Conservation (phyloP, 176 grass and related monocot genomes). For the Oryza nivara region DNA sequence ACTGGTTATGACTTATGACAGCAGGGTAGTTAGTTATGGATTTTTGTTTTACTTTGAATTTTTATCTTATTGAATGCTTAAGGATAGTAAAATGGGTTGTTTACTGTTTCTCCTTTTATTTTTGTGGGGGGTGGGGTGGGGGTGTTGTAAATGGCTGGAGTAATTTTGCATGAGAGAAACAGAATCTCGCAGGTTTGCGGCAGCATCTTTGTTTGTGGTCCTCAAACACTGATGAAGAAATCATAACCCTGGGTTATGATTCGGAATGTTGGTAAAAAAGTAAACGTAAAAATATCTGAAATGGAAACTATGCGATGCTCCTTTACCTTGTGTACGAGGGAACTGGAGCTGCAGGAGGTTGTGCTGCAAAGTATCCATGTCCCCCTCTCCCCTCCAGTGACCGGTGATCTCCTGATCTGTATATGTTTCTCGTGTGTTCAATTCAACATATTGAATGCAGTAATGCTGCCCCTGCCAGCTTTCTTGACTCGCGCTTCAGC, state of each 20-base stretch:
- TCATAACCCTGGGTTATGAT: conserved; percentile 3
- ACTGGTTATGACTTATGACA: conserved; percentile 5
- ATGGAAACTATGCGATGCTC: neutral
- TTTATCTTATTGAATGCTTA: neutral
- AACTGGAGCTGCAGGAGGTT: conserved; percentile 20
- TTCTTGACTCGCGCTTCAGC: neutral
- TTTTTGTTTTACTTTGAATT: neutral
- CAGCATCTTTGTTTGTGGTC: conserved; percentile 28
- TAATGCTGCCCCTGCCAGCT: conserved; percentile 20
- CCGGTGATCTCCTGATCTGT: conserved; percentile 34
- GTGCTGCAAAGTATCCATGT: neutral
- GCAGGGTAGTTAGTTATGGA: neutral
- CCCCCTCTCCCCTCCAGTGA: conserved; percentile 3
- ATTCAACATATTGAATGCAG: conserved; percentile 28
- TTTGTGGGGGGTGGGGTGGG: no score
- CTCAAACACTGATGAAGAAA: conserved; percentile 13
- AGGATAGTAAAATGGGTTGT: neutral
- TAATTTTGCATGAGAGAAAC: neutral
- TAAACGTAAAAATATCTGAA: neutral
- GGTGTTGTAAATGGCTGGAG: neutral
- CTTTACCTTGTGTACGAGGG: conserved; percentile 12
- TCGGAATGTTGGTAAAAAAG: neutral
- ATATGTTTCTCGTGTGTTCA: conserved; percentile 7
- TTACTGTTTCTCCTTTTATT: neutral
- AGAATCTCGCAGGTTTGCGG: neutral